These are phyloP conservation scores for Fulvia fulva DNA, from an alignment of 2,329 filamentous ascomycete genomes.

Conservation along the genomic window DNA sequence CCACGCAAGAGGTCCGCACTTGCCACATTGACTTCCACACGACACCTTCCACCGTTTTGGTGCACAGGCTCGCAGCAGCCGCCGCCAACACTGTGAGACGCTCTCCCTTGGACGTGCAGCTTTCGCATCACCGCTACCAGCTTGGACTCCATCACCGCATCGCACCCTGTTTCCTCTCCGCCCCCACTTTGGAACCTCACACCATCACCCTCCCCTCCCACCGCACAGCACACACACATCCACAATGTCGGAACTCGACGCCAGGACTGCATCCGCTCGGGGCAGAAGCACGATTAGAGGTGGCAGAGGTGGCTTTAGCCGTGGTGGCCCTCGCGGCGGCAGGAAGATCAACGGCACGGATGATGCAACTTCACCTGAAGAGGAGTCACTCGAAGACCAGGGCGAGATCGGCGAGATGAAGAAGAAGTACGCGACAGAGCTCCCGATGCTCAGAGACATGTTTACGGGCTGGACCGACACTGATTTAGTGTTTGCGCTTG, in stretches of 20 bases:
- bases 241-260: slow-evolving; percentile 90
- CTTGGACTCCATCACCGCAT: neutral
- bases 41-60: neutral
- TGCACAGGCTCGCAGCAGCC: slow-evolving; percentile 2
- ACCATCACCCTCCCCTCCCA: neutral
- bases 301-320: slow-evolving; percentile 66
- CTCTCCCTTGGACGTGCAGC: slow-evolving; percentile 5
- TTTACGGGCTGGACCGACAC: slow-evolving; percentile 95
- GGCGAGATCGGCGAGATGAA: slow-evolving; percentile 89
- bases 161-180: neutral
- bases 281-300: slow-evolving; percentile 88
- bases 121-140: slow-evolving; percentile 1
- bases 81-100: neutral
- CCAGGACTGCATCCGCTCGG: slow-evolving; percentile 75
- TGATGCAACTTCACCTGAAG: slow-evolving; percentile 65
- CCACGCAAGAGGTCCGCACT: neutral
- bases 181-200: neutral
- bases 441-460: slow-evolving; percentile 81
- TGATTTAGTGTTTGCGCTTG: slow-evolving; percentile 86
- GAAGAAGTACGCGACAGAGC: slow-evolving; percentile 77
- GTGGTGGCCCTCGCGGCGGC: slow-evolving; percentile 45
- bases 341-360: slow-evolving; percentile 40
- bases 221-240: slow-evolving; percentile 16
- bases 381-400: slow-evolving; percentile 70
- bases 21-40: neutral